Evolutionary conservation across 179 eudicot genomes (phyloP), one percentile per base, ranked within the genome.

Genomic region (Gypsophila paniculata): DNA sequence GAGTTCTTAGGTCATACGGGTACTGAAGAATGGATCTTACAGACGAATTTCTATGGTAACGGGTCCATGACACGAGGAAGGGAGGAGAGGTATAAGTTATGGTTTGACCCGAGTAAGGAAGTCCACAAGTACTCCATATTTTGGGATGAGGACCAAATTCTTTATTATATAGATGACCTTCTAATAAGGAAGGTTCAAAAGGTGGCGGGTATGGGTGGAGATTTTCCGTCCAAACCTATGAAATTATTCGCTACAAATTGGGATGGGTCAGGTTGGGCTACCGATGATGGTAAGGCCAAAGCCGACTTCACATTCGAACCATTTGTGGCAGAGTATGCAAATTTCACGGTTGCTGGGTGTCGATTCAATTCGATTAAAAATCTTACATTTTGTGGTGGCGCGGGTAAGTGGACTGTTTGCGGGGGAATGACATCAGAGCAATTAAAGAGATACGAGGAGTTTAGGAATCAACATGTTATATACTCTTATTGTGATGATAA

Each of bases 181-280:
- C 87, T 88, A 0, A 85, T 90, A 4, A 73, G 91, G 18, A 84
- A 81, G 53, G 72, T 83, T 36, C 25, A 39, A 17, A 59, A 78
- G 14, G 83, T 68, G 10, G 78, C 81, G 3, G 89, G 75, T 21
- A 82, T 88, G 93, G 91, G 80, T 1, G 86, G 84, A 5, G 91
- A 86, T 72, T 90, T 70, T 78, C 96, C 96, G 2, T n/a, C n/a
- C n/a, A n/a, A n/a, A n/a, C n/a, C n/a, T n/a, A n/a, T n/a, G n/a
- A n/a, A n/a, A n/a, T n/a, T n/a, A n/a, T n/a, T n/a, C 15, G 88
- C 87, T 55, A 90, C 96, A 14, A 88, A 86, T 38, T 88, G 93
- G 96, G 96, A 90, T 44, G 93, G 84, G 13, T 90, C 93, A 0
- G 71, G 65, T 61, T 90, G 93, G 96, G 96, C 96, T 14, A 88